These are phyloP conservation scores for Singerocomus inundabilis DNA, from an alignment of 1,284 basidiomycete genomes.

Conservation along the genomic window DNA sequence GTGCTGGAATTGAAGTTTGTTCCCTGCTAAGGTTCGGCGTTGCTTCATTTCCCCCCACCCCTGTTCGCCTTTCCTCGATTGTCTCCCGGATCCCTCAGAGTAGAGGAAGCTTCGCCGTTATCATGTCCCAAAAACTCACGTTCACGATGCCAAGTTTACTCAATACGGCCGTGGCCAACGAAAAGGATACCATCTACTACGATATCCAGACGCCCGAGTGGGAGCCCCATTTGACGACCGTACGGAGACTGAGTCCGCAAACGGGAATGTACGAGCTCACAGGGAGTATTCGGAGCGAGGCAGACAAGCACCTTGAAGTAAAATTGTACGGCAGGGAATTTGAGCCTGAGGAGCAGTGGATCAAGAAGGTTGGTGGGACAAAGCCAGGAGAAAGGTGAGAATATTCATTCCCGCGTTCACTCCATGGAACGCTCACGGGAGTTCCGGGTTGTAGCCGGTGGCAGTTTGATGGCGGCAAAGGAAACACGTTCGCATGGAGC, in stretches of 20 bases:
- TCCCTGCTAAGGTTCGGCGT: background rate
- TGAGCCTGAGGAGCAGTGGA: constrained; percentile 15
- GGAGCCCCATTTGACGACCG: constrained; percentile 38
- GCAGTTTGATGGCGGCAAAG: constrained; percentile 27
- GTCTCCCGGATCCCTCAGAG: background rate
- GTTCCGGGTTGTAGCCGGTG: constrained; percentile 18
- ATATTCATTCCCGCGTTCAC: background rate
- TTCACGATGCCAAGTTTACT: constrained; percentile 40
- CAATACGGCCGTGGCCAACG: constrained; percentile 41
- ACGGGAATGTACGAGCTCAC: constrained; percentile 33
- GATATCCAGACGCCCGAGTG: constrained; percentile 43
- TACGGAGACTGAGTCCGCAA: constrained; percentile 35
- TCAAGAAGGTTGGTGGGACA: constrained; percentile 17
- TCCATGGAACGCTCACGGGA: constrained; percentile 3
- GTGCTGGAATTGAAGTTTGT: background rate
- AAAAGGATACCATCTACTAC: constrained; percentile 40
- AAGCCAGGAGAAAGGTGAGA: constrained; percentile 20
- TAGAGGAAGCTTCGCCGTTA: background rate
- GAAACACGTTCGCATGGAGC: constrained; percentile 24
- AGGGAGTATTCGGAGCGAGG: constrained; percentile 37
- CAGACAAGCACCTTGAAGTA: constrained; percentile 22
- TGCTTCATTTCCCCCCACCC: background rate
- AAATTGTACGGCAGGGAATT: constrained; percentile 15
- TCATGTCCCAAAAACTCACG: constrained; percentile 35
- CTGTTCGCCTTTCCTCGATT: background rate